Conservation (phyloP, 2,329 filamentous ascomycete genomes). For the Arthroderma uncinatum region DNA sequence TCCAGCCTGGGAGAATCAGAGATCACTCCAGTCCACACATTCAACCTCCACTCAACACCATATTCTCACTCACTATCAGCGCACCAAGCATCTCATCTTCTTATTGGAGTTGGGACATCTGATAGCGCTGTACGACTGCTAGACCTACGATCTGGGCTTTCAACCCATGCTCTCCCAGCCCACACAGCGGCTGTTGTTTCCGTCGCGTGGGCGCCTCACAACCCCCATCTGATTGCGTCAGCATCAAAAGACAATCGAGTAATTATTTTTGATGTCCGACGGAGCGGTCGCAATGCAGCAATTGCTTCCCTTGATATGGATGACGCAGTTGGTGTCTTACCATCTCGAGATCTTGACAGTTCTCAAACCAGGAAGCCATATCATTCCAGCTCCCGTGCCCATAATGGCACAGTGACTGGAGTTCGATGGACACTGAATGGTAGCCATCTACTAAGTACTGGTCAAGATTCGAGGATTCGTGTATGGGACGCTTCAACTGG, state of each 20-base stretch:
- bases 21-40: constrained; percentile 37
- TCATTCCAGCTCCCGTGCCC: constrained; percentile 48
- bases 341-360: constrained; percentile 15
- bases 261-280: constrained; percentile 76
- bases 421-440: constrained; percentile 76
- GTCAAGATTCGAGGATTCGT: constrained; percentile 71
- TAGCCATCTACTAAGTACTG: constrained; percentile 62
- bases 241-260: constrained; percentile 76
- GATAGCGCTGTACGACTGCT: constrained; percentile 74
- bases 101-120: constrained; percentile 82
- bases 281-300: constrained; percentile 54
- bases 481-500: constrained; percentile 77
- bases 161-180: constrained; percentile 58
- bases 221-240: constrained; percentile 69
- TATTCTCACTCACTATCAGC: constrained; percentile 60
- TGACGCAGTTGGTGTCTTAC: constrained; percentile 59
- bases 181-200: constrained; percentile 57
- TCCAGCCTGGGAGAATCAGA: constrained; percentile 29
- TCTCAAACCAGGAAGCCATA: constrained; percentile 30
- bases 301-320: constrained; percentile 74
- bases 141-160: constrained; percentile 71
- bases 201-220: constrained; percentile 68
- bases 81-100: constrained; percentile 54
- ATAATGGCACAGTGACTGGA: constrained; percentile 72
- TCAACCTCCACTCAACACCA: constrained; percentile 36